Evolutionary conservation across 75 land plant species (phyloP), one percentile per base, ranked within the genome.

Genomic region (Picea glauca): DNA sequence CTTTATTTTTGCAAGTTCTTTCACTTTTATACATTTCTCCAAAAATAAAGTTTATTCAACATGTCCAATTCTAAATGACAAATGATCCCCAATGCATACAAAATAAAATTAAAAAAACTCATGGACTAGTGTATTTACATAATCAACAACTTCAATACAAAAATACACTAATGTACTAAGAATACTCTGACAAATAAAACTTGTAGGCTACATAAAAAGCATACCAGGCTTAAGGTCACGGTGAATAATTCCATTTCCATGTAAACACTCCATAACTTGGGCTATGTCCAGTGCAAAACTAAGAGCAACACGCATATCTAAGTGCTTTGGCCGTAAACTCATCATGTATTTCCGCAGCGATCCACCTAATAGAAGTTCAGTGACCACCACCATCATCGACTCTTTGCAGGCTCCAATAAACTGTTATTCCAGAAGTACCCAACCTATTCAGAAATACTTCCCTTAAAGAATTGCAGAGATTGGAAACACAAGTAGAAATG

Each of bases 211-310:
- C 20, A 66, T 66, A 66, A 21, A 78, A 32, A 77, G n/a, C 80
- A 78, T 83, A 83, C 84, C 84, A 26, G 84, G 84, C 62, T 83
- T 83, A 8, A 83, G 77, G 35, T 83, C 84, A 35, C 84, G 81
- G 56, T 83, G 84, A 38, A 83, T 83, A 31, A 83, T 81, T 60
- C 84, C 84, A 80, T 83, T 72, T 21, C 32, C 59, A 80, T 83
- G 84, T 30, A 83, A 62, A 58, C 84, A 83, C 72, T 81, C 84
- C 84, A 83, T 83, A 13, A 73, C 84, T 56, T 81, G 77, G 17
- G 84, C 84, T 59, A 83, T 80, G 75, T 83, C 83, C 38, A 83
- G 40, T 11, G 84, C 84, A 75, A 33, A 83, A 26, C 62, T 74
- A 18, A 83, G 57, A 58, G 84, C 84, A 60, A 68, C 18, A 32